Percentiles rank a stretch among this genome's conserved stretches.
phyloP scores from a whole-genome alignment of 1,284 basidiomycete genomes.

The Rugosomyces carneus region DNA sequence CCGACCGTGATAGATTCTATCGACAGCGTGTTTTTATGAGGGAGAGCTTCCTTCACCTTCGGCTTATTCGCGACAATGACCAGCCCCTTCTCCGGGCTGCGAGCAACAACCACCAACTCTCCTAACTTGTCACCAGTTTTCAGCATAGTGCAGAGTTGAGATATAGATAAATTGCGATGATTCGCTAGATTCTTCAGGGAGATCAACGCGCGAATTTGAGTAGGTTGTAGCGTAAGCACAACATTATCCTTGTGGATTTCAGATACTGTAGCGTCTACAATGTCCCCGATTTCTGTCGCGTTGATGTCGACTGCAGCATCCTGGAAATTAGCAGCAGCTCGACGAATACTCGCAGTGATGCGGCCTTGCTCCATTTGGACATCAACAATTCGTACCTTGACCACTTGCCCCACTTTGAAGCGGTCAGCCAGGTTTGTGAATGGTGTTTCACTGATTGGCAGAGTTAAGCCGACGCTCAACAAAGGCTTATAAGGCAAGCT shows the following conservation, averaged over 20 bases:
- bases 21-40: slow-evolving; percentile 48
- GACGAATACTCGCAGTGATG: slow-evolving; percentile 84
- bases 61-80: slow-evolving; percentile 81
- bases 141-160: slow-evolving; percentile 66
- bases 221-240: slow-evolving; percentile 67
- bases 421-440: slow-evolving; percentile 60
- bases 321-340: slow-evolving; percentile 59
- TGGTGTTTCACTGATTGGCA: slow-evolving; percentile 49
- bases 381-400: slow-evolving; percentile 83
- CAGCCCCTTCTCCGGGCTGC: slow-evolving; percentile 82
- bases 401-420: slow-evolving; percentile 77
- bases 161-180: slow-evolving; percentile 58
- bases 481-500: slow-evolving; percentile 13
- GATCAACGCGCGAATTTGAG: slow-evolving; percentile 73
- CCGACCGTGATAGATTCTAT: slow-evolving; percentile 67
- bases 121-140: slow-evolving; percentile 71
- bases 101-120: slow-evolving; percentile 84
- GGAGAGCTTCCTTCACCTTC: slow-evolving; percentile 41
- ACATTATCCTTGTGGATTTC: slow-evolving; percentile 85
- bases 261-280: slow-evolving; percentile 62
- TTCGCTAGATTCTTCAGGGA: slow-evolving; percentile 89
- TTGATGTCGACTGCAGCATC: slow-evolving; percentile 55
- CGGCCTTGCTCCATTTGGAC: slow-evolving; percentile 58
- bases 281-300: slow-evolving; percentile 71
- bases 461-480: neutral